Percentiles rank a stretch among this genome's conserved stretches.
phyloP scores from a whole-genome alignment of 305 asterid genomes.

The Fraxinus sp. region DNA sequence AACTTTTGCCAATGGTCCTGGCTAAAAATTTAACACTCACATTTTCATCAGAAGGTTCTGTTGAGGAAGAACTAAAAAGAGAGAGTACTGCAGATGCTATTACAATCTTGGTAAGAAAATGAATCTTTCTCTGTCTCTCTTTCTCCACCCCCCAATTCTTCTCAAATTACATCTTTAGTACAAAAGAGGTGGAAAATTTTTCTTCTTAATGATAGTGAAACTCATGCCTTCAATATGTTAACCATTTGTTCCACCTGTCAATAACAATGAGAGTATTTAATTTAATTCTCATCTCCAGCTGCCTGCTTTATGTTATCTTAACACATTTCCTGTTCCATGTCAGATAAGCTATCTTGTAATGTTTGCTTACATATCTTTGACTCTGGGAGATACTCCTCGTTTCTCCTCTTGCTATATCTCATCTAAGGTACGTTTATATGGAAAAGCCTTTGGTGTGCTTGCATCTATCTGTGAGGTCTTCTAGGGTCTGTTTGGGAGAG shows the following conservation, averaged over 20 bases:
- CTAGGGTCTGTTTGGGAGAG: background rate
- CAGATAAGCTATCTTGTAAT: slow-evolving; percentile 99
- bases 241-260: background rate
- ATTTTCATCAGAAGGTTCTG: slow-evolving; percentile 91
- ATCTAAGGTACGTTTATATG: slow-evolving; percentile 68
- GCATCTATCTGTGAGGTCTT: background rate
- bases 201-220: background rate
- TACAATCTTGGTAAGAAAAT: slow-evolving; percentile 71
- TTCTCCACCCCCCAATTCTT: background rate
- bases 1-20: slow-evolving; percentile 77
- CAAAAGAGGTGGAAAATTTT: background rate
- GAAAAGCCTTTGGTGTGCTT: background rate
- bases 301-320: background rate
- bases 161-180: background rate
- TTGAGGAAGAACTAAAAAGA: slow-evolving; percentile 96
- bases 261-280: background rate
- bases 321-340: slow-evolving; percentile 26
- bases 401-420: slow-evolving; percentile 77
- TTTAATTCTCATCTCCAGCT: background rate
- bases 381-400: slow-evolving; percentile 86
- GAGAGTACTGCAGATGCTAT: slow-evolving; percentile 98
- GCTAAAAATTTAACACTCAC: slow-evolving; percentile 74
- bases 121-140: slow-evolving; percentile 8
- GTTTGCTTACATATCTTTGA: slow-evolving; percentile 98
- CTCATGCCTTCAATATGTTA: background rate